Evolutionary conservation across 257 asterid species (phyloP).

Genomic region (Ilex asprella): DNA sequence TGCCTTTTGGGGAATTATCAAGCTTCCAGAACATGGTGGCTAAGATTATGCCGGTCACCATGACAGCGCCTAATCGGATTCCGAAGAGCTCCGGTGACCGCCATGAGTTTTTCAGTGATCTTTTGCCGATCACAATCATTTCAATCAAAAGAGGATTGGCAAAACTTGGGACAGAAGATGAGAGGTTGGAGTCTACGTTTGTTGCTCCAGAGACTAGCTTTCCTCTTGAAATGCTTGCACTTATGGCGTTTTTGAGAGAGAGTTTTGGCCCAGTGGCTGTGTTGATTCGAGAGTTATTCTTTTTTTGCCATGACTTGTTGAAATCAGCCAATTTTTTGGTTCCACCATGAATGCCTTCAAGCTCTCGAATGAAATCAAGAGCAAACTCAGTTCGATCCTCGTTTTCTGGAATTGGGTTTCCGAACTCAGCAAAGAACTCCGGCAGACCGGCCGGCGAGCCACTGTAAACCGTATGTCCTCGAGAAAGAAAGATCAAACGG

Average conservation of each 20-base stretch:
- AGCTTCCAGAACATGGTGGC: slow-evolving; percentile 48
- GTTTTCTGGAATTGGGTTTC: slow-evolving; percentile 34
- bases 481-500: slow-evolving; percentile 41
- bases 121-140: slow-evolving; percentile 34
- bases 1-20: slow-evolving; percentile 39
- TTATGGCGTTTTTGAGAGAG: slow-evolving; percentile 41
- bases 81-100: slow-evolving; percentile 51
- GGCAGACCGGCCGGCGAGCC: slow-evolving; percentile 33
- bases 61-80: slow-evolving; percentile 37
- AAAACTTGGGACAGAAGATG: slow-evolving; percentile 34
- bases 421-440: slow-evolving; percentile 32
- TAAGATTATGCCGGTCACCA: slow-evolving; percentile 39
- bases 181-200: slow-evolving; percentile 19
- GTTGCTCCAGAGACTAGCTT: slow-evolving; percentile 42
- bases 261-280: slow-evolving; percentile 6
- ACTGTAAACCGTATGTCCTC: slow-evolving; percentile 42
- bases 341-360: slow-evolving; percentile 23
- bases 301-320: slow-evolving; percentile 36
- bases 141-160: slow-evolving; percentile 51
- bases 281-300: background rate
- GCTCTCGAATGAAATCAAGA: slow-evolving; percentile 47
- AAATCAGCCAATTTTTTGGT: slow-evolving; percentile 26
- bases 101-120: slow-evolving; percentile 41
- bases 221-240: slow-evolving; percentile 52
- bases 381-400: slow-evolving; percentile 54